Conservation (phyloP, 1,139 yeast genomes). For the Lodderomyces metapsilosis region DNA sequence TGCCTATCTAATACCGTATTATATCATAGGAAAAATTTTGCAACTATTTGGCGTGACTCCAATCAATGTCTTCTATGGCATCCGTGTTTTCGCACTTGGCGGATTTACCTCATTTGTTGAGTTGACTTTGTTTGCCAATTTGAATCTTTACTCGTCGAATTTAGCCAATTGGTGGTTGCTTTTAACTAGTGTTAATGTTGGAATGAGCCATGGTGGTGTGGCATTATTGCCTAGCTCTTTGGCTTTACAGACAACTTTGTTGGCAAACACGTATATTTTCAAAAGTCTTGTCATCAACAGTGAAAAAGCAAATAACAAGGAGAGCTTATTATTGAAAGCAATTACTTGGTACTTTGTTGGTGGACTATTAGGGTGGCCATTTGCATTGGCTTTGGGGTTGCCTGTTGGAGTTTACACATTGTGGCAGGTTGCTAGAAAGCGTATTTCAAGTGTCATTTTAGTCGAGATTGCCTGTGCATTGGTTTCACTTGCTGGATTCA, state of each 20-base stretch:
- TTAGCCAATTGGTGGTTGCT: slow-evolving; percentile 62
- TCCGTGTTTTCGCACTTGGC: slow-evolving; percentile 54
- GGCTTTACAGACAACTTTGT: slow-evolving; percentile 67
- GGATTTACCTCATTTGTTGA: slow-evolving; percentile 56
- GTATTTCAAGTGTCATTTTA: slow-evolving; percentile 15
- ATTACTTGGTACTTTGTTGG: slow-evolving; percentile 59
- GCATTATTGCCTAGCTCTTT: slow-evolving; percentile 84
- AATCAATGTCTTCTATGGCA: slow-evolving; percentile 41
- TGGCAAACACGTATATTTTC: slow-evolving; percentile 45
- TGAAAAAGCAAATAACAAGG: neutral
- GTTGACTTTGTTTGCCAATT: slow-evolving; percentile 43
- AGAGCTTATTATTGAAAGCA: slow-evolving; percentile 25
- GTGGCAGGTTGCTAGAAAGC: slow-evolving; percentile 4
- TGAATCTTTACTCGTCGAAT: slow-evolving; percentile 34
- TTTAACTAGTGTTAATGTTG: slow-evolving; percentile 49
- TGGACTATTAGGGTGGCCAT: slow-evolving; percentile 91
- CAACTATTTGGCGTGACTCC: slow-evolving; percentile 8
- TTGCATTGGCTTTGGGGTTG: slow-evolving; percentile 61
- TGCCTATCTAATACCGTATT: slow-evolving; percentile 63
- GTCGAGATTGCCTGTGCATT: slow-evolving; percentile 19
- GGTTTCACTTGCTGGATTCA: slow-evolving; percentile 30
- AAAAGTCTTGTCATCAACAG: slow-evolving; percentile 13
- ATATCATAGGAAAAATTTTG: slow-evolving; percentile 21
- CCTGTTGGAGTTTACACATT: slow-evolving; percentile 52
- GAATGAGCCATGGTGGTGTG: slow-evolving; percentile 83